Evolutionary conservation across 73 alveolate species (phyloP).

Genomic region (Diophrys sp.): DNA sequence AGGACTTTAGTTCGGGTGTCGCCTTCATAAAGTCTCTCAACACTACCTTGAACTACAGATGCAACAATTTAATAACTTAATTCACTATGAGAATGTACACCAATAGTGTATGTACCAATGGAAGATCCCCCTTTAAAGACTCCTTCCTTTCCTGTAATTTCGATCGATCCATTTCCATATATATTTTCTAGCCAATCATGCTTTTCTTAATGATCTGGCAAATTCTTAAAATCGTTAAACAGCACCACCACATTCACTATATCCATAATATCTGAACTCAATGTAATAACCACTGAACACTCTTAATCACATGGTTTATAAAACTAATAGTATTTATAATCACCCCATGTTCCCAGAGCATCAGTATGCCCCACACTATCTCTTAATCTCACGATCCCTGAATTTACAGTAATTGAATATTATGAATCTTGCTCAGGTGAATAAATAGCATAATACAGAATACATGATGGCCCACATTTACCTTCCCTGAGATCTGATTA

Average conservation of each 20-base stretch:
- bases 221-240: not conserved
- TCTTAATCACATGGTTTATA: not conserved
- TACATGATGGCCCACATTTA: not conserved
- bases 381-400: not conserved
- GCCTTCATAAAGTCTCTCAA: no score
- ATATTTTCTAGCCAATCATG: not conserved
- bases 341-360: slow-evolving; percentile 7
- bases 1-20: not conserved
- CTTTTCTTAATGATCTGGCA: not conserved
- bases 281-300: not conserved
- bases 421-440: not conserved
- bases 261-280: not conserved
- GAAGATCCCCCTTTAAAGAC: not conserved
- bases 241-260: no score
- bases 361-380: not conserved
- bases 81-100: slow-evolving; percentile 8
- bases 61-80: not conserved
- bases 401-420: slow-evolving; percentile 2
- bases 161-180: not conserved
- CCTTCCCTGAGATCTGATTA: not conserved
- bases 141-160: not conserved
- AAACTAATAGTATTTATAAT: slow-evolving; percentile 2
- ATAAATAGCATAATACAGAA: slow-evolving; percentile 1
- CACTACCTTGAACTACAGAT: not conserved
- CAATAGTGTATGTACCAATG: slow-evolving; percentile 6